Conservation (phyloP, 768 basidiomycete species). For the Paxillus rubicundulus region DNA sequence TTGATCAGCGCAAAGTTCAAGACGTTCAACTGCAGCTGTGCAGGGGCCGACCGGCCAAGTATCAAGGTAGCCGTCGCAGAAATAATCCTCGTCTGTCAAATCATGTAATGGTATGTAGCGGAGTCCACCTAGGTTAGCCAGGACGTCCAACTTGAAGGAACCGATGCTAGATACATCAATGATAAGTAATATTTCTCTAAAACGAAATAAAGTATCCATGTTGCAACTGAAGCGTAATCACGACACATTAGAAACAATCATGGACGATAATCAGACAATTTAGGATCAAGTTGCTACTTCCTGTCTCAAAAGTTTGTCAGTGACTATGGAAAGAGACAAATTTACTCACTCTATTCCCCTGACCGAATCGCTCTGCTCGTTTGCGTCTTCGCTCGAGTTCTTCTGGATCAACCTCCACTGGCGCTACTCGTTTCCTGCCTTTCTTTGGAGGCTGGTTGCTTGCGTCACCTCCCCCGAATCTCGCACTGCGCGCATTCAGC, state of each 20-base stretch:
- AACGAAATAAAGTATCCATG: neutral
- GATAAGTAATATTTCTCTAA: neutral
- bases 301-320: neutral
- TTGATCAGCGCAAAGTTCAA: too few relatives aligned
- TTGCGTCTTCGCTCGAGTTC: slow-evolving; percentile 57
- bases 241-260: neutral
- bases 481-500: slow-evolving; percentile 50
- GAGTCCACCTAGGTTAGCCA: too few relatives aligned
- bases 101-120: too few relatives aligned
- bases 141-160: too few relatives aligned
- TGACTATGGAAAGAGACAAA: neutral
- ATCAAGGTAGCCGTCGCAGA: too few relatives aligned
- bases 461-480: slow-evolving; percentile 44
- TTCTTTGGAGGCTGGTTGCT: slow-evolving; percentile 29
- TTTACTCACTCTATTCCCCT: slow-evolving; percentile 4
- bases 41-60: too few relatives aligned
- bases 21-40: too few relatives aligned
- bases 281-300: neutral
- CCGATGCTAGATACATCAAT: too few relatives aligned
- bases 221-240: neutral
- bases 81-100: too few relatives aligned
- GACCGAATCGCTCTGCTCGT: slow-evolving; percentile 64
- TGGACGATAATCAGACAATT: neutral
- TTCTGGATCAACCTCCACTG: slow-evolving; percentile 51
- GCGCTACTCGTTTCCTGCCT: slow-evolving; percentile 32